phyloP scores from a whole-genome alignment of 805 yeast species.

The Starmerella apis region DNA sequence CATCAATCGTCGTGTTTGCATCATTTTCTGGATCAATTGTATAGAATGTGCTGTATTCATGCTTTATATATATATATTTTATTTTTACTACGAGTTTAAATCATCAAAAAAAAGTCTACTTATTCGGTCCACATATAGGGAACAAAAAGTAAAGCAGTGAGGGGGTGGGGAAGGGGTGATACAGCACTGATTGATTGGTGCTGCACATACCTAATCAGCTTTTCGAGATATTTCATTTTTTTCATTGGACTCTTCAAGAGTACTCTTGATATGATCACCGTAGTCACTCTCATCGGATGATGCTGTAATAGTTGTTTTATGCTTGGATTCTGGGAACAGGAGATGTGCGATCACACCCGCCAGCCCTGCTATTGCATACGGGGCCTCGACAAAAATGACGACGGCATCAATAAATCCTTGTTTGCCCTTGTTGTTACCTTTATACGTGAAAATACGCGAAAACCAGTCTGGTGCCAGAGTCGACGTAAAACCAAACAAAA shows the following conservation, averaged over 20 bases:
- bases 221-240: neutral
- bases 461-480: slow-evolving; percentile 59
- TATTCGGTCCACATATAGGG: no score
- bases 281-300: neutral
- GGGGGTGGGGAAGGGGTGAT: no score
- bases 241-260: neutral
- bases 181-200: no score
- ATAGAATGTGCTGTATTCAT: no score
- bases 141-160: no score
- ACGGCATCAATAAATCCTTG: slow-evolving; percentile 60
- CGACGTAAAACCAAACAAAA: slow-evolving; percentile 59
- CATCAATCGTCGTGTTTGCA: no score
- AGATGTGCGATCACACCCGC: slow-evolving; percentile 52
- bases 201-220: neutral
- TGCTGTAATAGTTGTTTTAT: slow-evolving; percentile 16
- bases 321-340: slow-evolving; percentile 47
- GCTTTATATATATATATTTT: no score
- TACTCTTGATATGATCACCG: neutral
- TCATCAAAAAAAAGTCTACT: no score
- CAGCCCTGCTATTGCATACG: slow-evolving; percentile 64
- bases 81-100: no score
- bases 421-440: slow-evolving; percentile 46
- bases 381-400: slow-evolving; percentile 58
- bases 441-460: slow-evolving; percentile 50
- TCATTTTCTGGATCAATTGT: no score